Base-by-base conservation (phyloP, 106 monocot genomes). In the Dendrobium nobile region DNA sequence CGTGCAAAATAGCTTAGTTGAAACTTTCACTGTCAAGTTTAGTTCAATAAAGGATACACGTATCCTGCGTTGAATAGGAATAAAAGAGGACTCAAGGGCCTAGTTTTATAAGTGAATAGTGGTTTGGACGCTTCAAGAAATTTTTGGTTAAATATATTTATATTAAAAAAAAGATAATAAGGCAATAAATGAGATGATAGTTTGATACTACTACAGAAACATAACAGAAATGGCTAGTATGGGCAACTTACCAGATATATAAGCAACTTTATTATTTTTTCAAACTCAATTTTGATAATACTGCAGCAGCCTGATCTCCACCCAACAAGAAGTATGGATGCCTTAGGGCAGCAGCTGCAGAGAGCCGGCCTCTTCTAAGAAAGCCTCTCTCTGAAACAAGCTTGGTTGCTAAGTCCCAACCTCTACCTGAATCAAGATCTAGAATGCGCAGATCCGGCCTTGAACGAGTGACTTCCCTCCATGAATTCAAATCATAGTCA, bases 321-420 rank as follows among this genome's bases (percentile, higher is more conserved):
- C 92, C 87, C 43, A 94, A 77, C 68, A 97, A 86, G 72, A 97
- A 97, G 85, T 94, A 97, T 10, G 90, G 97, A 81, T 94, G 97
- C 76, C 97, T 86, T 26, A 97, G 79, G 24, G 97, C 92, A 68
- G 92, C 87, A 51, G 92, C 79, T 17, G 97, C 94, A 37, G 97
- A 89, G 55, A 97, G 67, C 16, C 97, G 81, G 4, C 92, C 92
- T 78, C 87, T 82, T 68, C 88, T 82, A 20, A 91, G 82, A 81
- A 45, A 82, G 56, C 89, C 89, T 56, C 93, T 83, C 82, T 92
- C 79, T 9, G 94, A 87, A 65, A 97, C 85, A 59, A 92, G 87
- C 79, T 88, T 89, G 26, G 85, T 89, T 17, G 82, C 91, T 82
- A 92, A 75, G 81, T 92, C 87, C 91, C 91, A 92, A 28, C 91